Conservation (phyloP, 208 protist genomes). For the Crithidia thermophila region DNA sequence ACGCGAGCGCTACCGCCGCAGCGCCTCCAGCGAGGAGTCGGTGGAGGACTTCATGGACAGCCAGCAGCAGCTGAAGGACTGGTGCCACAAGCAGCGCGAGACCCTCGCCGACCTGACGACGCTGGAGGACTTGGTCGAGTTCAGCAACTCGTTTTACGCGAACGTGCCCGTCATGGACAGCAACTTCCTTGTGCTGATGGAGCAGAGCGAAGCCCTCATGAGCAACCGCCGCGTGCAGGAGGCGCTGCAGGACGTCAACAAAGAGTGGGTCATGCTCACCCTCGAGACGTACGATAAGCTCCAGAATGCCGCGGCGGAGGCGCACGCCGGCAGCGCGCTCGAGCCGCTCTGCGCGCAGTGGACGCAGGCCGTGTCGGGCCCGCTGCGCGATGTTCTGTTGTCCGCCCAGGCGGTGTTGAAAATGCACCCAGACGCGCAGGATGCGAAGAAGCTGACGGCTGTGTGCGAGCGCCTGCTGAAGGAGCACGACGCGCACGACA, state of each 20-base stretch:
- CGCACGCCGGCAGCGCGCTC: conserved; percentile 41
- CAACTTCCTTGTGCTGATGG: conserved; percentile 85
- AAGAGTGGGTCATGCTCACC: conserved; percentile 68
- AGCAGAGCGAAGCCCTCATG: conserved; percentile 66
- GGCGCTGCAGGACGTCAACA: conserved; percentile 74
- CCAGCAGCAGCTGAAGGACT: conserved; percentile 66
- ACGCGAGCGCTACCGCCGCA: conserved; percentile 64
- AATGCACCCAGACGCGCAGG: neutral
- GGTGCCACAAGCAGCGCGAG: conserved; percentile 82
- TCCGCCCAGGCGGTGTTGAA: conserved; percentile 31
- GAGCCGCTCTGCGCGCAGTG: conserved; percentile 55
- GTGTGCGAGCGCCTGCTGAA: conserved; percentile 47
- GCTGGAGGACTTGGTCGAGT: conserved; percentile 62
- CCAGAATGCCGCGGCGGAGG: conserved; percentile 34
- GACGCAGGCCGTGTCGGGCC: conserved; percentile 28
- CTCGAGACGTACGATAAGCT: conserved; percentile 71
- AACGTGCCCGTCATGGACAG: conserved; percentile 88
- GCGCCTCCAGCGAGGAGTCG: conserved; percentile 46
- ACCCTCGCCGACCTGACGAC: conserved; percentile 57
- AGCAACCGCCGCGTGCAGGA: conserved; percentile 58
- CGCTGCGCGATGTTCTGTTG: conserved; percentile 23
- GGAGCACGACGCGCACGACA: conserved; percentile 51
- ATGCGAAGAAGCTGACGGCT: conserved; percentile 20
- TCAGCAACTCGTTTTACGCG: conserved; percentile 66
- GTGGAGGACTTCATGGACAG: conserved; percentile 68